A percentile compares a stretch with the other conserved stretches of the same genome.
Evolutionary conservation across 805 yeast species (phyloP).

Genomic region (Yarrowia sp.): DNA sequence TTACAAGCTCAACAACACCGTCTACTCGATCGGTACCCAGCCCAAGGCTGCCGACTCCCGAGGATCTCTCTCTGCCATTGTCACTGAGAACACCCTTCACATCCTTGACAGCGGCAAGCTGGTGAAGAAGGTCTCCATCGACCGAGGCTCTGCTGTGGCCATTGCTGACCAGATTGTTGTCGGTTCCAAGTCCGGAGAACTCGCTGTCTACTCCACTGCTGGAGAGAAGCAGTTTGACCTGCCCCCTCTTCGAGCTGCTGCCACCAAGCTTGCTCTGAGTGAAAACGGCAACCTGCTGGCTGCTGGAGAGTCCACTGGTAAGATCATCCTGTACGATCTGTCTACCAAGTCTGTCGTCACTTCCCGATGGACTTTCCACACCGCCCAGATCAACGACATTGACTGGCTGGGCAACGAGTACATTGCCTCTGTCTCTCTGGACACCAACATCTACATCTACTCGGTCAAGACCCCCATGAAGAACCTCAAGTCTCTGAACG

Average conservation of each 20-base stretch:
- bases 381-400: constrained; percentile 77
- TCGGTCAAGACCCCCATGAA: constrained; percentile 80
- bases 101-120: constrained; percentile 49
- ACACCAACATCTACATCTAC: constrained; percentile 79
- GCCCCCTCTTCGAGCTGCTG: constrained; percentile 64
- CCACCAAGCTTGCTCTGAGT: constrained; percentile 70
- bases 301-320: constrained; percentile 86
- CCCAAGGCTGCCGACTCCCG: constrained; percentile 58
- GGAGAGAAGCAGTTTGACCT: constrained; percentile 45
- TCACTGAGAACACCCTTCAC: constrained; percentile 55
- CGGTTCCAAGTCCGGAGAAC: constrained; percentile 52
- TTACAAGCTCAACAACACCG: constrained; percentile 53
- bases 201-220: constrained; percentile 9
- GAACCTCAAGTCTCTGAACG: constrained; percentile 73
- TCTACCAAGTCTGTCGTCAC: constrained; percentile 63
- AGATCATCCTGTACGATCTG: constrained; percentile 73
- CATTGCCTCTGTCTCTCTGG: constrained; percentile 81
- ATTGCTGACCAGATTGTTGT: constrained; percentile 56
- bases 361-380: constrained; percentile 95
- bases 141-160: constrained; percentile 57
- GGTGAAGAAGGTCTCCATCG: constrained; percentile 49
- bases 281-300: constrained; percentile 75
- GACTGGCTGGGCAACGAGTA: constrained; percentile 80
- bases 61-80: constrained; percentile 53
- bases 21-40: constrained; percentile 54